Evolutionary conservation across 2,329 filamentous ascomycete genomes (phyloP).

Genomic region (Cercospora sp.): DNA sequence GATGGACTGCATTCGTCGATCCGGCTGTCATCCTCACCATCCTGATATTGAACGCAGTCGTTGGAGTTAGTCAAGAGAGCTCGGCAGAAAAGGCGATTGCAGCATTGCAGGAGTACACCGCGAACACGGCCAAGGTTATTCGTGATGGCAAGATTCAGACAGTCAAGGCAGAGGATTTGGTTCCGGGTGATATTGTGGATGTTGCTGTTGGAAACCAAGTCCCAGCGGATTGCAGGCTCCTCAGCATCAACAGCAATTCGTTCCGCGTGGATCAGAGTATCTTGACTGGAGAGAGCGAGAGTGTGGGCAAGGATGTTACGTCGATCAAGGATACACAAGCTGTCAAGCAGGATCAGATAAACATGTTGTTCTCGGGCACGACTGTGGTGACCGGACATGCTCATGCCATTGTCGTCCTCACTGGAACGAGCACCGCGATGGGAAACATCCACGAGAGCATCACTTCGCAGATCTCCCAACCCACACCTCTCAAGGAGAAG

Average conservation of each 20-base stretch:
- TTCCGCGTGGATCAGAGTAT: slow-evolving; percentile 97
- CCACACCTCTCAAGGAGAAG: slow-evolving; percentile 97
- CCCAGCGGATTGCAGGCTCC: slow-evolving; percentile 86
- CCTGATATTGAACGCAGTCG: slow-evolving; percentile 91
- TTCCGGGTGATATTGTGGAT: slow-evolving; percentile 88
- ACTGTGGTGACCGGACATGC: slow-evolving; percentile 95
- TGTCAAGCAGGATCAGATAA: slow-evolving; percentile 95
- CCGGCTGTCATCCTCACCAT: slow-evolving; percentile 95
- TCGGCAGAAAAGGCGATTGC: slow-evolving; percentile 98
- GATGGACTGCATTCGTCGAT: slow-evolving; percentile 97
- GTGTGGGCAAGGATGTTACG: slow-evolving; percentile 78
- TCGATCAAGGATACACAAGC: slow-evolving; percentile 75
- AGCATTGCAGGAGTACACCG: slow-evolving; percentile 96
- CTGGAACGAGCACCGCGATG: slow-evolving; percentile 87
- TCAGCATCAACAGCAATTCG: slow-evolving; percentile 93
- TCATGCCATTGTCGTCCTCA: slow-evolving; percentile 85
- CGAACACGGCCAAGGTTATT: slow-evolving; percentile 92
- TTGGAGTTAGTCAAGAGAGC: slow-evolving; percentile 97
- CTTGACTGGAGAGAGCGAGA: slow-evolving; percentile 95
- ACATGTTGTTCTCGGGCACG: slow-evolving; percentile 98
- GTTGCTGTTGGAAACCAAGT: slow-evolving; percentile 89
- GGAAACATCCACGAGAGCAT: slow-evolving; percentile 99
- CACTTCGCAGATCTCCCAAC: slow-evolving; percentile 94
- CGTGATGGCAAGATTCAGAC: slow-evolving; percentile 78
- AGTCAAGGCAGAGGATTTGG: slow-evolving; percentile 93